These are phyloP conservation scores for Leccinum truebloodii DNA, from an alignment of 768 basidiomycete species.

Conservation along the genomic window DNA sequence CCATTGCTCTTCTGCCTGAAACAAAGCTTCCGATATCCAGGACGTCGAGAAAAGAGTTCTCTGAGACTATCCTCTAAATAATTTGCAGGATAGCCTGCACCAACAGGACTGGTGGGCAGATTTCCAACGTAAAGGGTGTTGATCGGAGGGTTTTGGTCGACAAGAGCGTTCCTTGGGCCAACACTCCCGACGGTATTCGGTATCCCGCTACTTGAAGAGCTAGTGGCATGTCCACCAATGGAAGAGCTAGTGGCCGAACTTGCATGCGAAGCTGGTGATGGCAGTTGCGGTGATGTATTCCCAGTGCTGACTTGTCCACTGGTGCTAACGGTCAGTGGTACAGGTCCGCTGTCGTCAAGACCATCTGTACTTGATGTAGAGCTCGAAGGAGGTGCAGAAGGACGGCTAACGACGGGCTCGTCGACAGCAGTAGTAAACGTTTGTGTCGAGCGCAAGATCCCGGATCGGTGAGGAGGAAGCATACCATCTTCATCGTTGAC, in stretches of 20 bases:
- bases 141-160: conserved; percentile 97
- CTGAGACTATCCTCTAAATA: conserved; percentile 87
- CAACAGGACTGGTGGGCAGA: conserved; percentile 77
- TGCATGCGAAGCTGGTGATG: conserved; percentile 71
- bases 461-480: conserved; percentile 34
- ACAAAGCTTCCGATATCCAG: conserved; percentile 89
- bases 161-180: conserved; percentile 39
- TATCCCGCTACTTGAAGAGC: conserved; percentile 32
- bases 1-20: conserved; percentile 97
- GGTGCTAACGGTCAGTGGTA: conserved; percentile 49
- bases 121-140: conserved; percentile 99
- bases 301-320: conserved; percentile 36
- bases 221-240: conserved; percentile 28
- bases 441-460: conserved; percentile 29
- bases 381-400: conserved; percentile 39
- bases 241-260: conserved; percentile 48
- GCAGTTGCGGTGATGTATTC: conserved; percentile 66
- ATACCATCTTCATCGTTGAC: conserved; percentile 33
- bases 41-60: conserved; percentile 73
- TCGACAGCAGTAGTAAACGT: conserved; percentile 25
- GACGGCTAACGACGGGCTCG: conserved; percentile 28
- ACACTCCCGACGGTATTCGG: conserved; percentile 23
- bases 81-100: conserved; percentile 70
- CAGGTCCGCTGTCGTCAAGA: conserved; percentile 34
- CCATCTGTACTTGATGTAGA: conserved; percentile 45